Base-by-base conservation (phyloP, 495 filamentous ascomycete genomes). In the Schizothecium vesticola region DNA sequence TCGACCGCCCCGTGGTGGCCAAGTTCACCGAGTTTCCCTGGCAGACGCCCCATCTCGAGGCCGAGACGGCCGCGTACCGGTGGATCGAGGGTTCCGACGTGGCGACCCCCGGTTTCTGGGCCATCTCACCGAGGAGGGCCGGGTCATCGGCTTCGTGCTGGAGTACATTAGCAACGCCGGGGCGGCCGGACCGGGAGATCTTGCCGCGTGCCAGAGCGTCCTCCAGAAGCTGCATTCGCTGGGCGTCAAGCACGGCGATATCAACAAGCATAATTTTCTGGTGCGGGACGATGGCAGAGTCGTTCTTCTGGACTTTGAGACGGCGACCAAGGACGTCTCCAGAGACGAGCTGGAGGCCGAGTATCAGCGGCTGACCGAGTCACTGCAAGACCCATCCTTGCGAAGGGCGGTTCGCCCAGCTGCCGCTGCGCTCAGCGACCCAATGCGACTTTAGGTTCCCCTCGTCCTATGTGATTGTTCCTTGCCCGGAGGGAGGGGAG, bases 121-220 rank as follows among this genome's bases (percentile, higher is more conserved):
- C 51, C 80, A 85, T 69, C 43, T 85, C 16, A 80, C 70, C 9
- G 81, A 86, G 70, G 66, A 74, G 10, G 79, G 73, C 3, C 71
- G 83, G 3, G 79, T 82, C 12, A 80, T 85, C 68, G 81, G 82
- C 5, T 83, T 86, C 64, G 55, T 84, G 19, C 61, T 84, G 66
- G 77, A 81, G 67, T 66, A 71, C 16, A 74, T 85, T 1, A 29
- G 65, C 11, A 66, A 72, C 63, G 71, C 71, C 4, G 69, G 77
- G 55, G 66, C 76, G 23, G 80, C 81, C 7, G 70, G 67, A 9
- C 59, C 71, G 9, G 56, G 71, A 24, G 83, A 84, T 66, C 10
- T 83, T 2, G 67, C 62, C 6, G 23, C 59, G 6, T 84, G 82
- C 59, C 59, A 69, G 61, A 28, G 67, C 29, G 66, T 60, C 6